Percentiles rank a stretch among this genome's conserved stretches.
Evolutionary conservation across 345 rosid species (phyloP).

Genomic region (Mallotus nudiflorus): DNA sequence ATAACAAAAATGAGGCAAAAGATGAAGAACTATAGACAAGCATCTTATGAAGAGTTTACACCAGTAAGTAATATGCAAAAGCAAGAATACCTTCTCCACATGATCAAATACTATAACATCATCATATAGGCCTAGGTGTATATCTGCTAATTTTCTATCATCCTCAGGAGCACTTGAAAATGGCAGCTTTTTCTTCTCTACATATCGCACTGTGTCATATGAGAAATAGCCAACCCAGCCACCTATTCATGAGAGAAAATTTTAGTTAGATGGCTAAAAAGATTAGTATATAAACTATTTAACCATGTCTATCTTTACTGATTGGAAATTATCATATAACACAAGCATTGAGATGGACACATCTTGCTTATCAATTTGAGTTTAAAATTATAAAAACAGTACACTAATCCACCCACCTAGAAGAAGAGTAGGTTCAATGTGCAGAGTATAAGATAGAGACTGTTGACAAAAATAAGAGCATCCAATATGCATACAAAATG

Average conservation of each 20-base stretch:
- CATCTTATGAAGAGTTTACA: background rate
- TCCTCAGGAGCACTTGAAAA: constrained; percentile 72
- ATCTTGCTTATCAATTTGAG: background rate
- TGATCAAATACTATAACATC: constrained; percentile 85
- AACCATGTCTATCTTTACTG: background rate
- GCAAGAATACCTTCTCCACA: constrained; percentile 66
- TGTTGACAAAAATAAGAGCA: background rate
- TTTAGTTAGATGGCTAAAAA: background rate
- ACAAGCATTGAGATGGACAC: background rate
- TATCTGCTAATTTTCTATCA: constrained; percentile 85
- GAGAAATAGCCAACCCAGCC: constrained; percentile 99
- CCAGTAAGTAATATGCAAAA: background rate
- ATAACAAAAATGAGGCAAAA: background rate
- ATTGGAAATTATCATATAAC: background rate
- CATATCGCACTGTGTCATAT: constrained; percentile 81
- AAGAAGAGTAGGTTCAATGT: background rate
- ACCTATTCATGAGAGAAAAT: constrained; percentile 44
- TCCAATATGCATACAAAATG: background rate
- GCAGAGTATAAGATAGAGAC: background rate
- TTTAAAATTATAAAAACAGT: background rate
- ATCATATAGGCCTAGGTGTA: constrained; percentile 80
- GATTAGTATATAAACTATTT: background rate
- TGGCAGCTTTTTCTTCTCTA: constrained; percentile 72
- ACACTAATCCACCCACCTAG: background rate
- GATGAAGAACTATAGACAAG: background rate